phyloP scores from a whole-genome alignment of 768 basidiomycete genomes.

The Tulasnella sp. region DNA sequence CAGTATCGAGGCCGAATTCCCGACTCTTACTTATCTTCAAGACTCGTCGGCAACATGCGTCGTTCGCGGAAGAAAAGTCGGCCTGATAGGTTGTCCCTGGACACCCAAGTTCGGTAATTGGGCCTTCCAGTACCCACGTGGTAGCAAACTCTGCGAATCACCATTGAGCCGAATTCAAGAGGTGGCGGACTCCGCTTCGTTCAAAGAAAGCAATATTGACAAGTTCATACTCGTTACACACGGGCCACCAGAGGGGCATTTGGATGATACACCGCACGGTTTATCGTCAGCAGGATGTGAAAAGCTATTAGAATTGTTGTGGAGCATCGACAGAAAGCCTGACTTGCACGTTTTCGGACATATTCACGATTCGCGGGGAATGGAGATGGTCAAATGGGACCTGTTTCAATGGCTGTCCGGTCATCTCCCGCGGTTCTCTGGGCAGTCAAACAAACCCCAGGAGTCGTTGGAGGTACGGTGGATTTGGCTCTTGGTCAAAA shows the following conservation, averaged over 20 bases:
- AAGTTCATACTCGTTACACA: constrained; percentile 41
- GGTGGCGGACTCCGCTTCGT: constrained; percentile 23
- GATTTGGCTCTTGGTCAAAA: not conserved
- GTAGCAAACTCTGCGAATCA: not conserved
- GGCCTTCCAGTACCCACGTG: constrained; percentile 35
- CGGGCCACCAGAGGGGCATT: constrained; percentile 36
- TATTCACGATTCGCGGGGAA: constrained; percentile 35
- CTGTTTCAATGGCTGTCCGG: not conserved
- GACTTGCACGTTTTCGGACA: constrained; percentile 39
- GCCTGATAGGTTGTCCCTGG: constrained; percentile 36
- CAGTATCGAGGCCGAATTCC: constrained; percentile 20
- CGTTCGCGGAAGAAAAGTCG: constrained; percentile 31
- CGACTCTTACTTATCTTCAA: constrained; percentile 35
- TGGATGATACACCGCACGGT: constrained; percentile 25
- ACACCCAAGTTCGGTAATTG: constrained; percentile 35
- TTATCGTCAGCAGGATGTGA: constrained; percentile 30
- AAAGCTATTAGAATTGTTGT: constrained; percentile 31
- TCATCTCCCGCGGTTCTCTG: not conserved
- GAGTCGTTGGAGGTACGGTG: not conserved
- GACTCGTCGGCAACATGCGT: constrained; percentile 29
- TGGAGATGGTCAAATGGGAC: constrained; percentile 33
- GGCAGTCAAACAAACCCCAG: not conserved
- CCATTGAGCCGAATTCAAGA: not conserved
- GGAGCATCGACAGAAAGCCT: constrained; percentile 30
- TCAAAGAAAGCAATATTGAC: constrained; percentile 29